Evolutionary conservation across 257 asterid genomes (phyloP).

Genomic region (Lycium ferocissimum): DNA sequence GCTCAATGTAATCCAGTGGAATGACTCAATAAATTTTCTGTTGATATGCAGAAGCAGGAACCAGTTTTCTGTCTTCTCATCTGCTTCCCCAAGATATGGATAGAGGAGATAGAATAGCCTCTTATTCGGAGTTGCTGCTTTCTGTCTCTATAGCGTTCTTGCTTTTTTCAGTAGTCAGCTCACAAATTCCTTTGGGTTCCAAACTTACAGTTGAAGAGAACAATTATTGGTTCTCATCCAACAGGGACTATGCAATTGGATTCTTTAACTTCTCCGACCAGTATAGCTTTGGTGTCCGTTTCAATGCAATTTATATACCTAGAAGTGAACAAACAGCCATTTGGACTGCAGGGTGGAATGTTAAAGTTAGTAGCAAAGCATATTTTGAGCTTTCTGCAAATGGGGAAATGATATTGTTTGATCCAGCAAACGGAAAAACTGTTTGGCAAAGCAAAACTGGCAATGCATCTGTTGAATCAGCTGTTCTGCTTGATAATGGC

Average conservation of each 20-base stretch:
- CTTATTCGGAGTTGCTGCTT: constrained; percentile 27
- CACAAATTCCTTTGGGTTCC: constrained; percentile 49
- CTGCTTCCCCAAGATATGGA: constrained; percentile 38
- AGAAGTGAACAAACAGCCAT: constrained; percentile 37
- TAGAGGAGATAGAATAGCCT: constrained; percentile 32
- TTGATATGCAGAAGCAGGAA: constrained; percentile 36
- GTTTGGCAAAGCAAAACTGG: constrained; percentile 51
- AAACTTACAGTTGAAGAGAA: constrained; percentile 41
- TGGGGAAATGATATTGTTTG: constrained; percentile 47
- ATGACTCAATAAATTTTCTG: constrained; percentile 31
- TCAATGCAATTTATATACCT: constrained; percentile 43
- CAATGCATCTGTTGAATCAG: constrained; percentile 42
- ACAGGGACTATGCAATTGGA: constrained; percentile 48
- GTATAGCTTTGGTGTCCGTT: constrained; percentile 45
- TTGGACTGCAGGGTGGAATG: constrained; percentile 55
- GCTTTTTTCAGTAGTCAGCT: constrained; percentile 34
- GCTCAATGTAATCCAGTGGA: background rate
- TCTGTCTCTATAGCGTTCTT: constrained; percentile 34
- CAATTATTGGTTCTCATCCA: constrained; percentile 51
- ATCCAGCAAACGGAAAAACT: constrained; percentile 39
- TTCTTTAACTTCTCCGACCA: constrained; percentile 41
- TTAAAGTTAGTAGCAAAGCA: constrained; percentile 42
- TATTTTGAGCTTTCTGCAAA: constrained; percentile 43
- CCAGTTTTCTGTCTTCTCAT: constrained; percentile 23
- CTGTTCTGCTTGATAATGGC: constrained; percentile 46